These are phyloP conservation scores for Nepenthes mirabilis DNA, from an alignment of 148 eudicot species.

Conservation along the genomic window DNA sequence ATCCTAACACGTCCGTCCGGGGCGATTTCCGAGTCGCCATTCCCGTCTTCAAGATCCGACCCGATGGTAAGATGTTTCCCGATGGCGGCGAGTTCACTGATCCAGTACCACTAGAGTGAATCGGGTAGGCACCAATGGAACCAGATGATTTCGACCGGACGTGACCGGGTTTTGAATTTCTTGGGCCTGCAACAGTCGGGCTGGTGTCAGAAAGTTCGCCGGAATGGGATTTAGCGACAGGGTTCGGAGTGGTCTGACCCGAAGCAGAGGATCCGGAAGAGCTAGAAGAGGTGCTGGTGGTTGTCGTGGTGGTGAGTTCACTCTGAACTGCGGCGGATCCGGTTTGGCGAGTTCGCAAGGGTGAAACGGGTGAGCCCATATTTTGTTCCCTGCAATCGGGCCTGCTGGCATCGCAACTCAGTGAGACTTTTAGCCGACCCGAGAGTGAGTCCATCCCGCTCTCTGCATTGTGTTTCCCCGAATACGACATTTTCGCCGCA, in stretches of 20 bases:
- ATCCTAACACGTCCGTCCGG: conserved; percentile 44
- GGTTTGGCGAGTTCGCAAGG: conserved; percentile 24
- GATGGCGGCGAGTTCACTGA: conserved; percentile 48
- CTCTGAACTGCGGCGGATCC: background rate
- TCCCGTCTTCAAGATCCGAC: conserved; percentile 39
- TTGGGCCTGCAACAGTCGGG: conserved; percentile 13
- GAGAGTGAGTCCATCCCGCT: conserved; percentile 18
- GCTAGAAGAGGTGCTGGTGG: conserved; percentile 39
- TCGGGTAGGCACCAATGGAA: conserved; percentile 24
- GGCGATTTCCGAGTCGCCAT: conserved; percentile 19
- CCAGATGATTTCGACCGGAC: conserved; percentile 39
- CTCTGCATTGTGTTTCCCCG: conserved; percentile 29
- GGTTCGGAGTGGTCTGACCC: conserved; percentile 22
- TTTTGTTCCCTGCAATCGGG: conserved; percentile 50
- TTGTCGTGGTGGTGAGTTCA: conserved; percentile 8
- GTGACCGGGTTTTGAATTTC: conserved; percentile 22
- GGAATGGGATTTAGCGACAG: conserved; percentile 28
- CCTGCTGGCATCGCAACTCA: conserved; percentile 12
- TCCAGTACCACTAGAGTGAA: conserved; percentile 6
- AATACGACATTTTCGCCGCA: conserved; percentile 23
- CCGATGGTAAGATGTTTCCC: conserved; percentile 75
- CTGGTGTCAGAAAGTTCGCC: conserved; percentile 34
- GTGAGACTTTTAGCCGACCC: conserved; percentile 32
- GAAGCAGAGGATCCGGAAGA: conserved; percentile 67
- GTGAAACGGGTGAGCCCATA: conserved; percentile 61